Evolutionary conservation across 139 green algal genomes (phyloP).

Genomic region (Chlorella ohadii): DNA sequence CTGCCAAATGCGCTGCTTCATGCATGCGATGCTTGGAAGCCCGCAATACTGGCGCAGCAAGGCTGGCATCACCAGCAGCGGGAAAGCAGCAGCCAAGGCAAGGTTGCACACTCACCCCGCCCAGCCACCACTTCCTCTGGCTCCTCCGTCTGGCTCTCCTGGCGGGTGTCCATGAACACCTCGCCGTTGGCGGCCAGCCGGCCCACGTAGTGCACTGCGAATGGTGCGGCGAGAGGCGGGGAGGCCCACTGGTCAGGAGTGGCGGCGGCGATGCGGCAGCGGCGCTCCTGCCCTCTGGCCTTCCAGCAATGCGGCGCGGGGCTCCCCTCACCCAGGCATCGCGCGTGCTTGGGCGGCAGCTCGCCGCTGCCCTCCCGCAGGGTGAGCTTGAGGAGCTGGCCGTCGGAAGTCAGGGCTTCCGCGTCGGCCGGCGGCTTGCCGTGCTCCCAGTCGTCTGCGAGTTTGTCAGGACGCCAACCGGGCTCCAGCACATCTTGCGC

Average conservation of each 20-base stretch:
- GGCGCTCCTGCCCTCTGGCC: no score
- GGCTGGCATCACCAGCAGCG: no score
- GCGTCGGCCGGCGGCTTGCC: slow-evolving; percentile 16
- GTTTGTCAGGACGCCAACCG: no score
- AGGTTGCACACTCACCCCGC: slow-evolving; percentile 51
- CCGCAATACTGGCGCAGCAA: neutral
- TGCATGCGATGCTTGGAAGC: no score
- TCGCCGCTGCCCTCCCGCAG: slow-evolving; percentile 49
- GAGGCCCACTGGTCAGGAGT: neutral
- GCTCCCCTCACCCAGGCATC: slow-evolving; percentile 63
- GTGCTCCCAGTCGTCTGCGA: no score
- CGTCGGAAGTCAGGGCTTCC: slow-evolving; percentile 52
- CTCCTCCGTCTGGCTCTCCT: slow-evolving; percentile 49
- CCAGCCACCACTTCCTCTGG: slow-evolving; percentile 69
- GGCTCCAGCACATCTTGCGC: no score
- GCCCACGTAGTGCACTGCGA: slow-evolving; percentile 77
- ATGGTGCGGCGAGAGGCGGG: no score
- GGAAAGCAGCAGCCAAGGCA: no score
- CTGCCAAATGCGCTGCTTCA: neutral
- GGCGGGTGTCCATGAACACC: slow-evolving; percentile 74
- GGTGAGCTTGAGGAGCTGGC: slow-evolving; percentile 55
- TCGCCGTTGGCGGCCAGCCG: slow-evolving; percentile 45
- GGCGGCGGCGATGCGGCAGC: neutral
- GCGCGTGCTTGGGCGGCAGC: slow-evolving; percentile 55
- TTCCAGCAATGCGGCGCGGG: no score